Conservation (phyloP, 208 protist species). For the Trypanosomatidae sp. region DNA sequence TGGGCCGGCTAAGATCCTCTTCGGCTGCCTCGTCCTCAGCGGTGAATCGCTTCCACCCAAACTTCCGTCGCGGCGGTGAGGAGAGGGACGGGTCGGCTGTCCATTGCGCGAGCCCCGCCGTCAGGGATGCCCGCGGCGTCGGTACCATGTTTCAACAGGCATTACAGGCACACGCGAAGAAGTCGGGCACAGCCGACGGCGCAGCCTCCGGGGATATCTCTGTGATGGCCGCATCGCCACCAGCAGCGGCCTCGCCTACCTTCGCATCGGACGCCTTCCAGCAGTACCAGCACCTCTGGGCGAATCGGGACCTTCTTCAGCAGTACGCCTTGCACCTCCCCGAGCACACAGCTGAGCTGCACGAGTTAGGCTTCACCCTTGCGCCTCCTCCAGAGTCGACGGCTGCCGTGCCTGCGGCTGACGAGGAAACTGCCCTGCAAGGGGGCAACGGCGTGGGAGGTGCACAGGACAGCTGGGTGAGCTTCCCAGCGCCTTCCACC, state of each 20-base stretch:
- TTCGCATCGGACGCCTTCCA: constrained; percentile 9
- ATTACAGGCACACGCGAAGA: constrained; percentile 9
- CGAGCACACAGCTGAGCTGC: constrained; percentile 31
- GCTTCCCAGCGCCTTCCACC: constrained; percentile 3
- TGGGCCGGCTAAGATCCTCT: constrained; percentile 21
- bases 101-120: constrained; percentile 5
- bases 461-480: constrained; percentile 2
- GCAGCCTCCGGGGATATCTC: background rate
- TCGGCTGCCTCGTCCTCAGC: background rate
- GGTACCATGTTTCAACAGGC: constrained; percentile 24
- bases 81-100: background rate
- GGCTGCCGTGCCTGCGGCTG: background rate
- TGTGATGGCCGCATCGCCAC: background rate
- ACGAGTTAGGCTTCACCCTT: constrained; percentile 52
- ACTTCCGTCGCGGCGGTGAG: background rate
- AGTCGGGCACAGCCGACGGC: background rate
- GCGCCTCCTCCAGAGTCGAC: constrained; percentile 14
- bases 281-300: constrained; percentile 39
- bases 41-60: background rate
- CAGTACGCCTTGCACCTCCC: constrained; percentile 58
- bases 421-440: background rate
- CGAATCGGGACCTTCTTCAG: constrained; percentile 24
- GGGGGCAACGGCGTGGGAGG: background rate
- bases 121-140: constrained; percentile 10
- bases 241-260: background rate